Conservation (phyloP, 2,329 filamentous ascomycete genomes). For the Fusarium sambucinum region DNA sequence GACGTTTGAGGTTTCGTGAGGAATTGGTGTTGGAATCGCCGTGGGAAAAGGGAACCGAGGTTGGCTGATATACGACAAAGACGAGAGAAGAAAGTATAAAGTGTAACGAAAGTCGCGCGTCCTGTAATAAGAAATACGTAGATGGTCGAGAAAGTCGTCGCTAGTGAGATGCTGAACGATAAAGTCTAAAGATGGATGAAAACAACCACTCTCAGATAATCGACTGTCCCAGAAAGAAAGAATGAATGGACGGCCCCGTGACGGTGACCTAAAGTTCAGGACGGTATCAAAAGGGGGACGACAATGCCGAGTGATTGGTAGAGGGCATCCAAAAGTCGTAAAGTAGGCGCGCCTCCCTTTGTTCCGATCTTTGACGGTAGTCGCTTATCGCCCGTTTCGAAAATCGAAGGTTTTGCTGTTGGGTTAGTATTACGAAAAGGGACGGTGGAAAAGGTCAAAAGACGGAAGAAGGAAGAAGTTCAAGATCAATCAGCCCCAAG, state of each 20-base stretch:
- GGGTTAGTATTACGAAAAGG: conserved; percentile 39
- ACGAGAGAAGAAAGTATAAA: conserved; percentile 9
- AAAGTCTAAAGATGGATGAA: conserved; percentile 16
- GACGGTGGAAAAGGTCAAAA: conserved; percentile 10
- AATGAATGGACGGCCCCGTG: conserved; percentile 39
- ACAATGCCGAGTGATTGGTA: conserved; percentile 39
- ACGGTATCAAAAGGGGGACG: conserved; percentile 37
- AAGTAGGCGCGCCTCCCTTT: conserved; percentile 37
- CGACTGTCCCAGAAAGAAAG: conserved; percentile 26
- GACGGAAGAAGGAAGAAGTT: conserved; percentile 16
- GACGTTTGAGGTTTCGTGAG: conserved; percentile 40
- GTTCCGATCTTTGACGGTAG: conserved; percentile 21
- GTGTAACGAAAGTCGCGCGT: conserved; percentile 28
- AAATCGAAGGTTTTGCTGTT: conserved; percentile 21
- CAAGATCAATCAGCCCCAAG: conserved; percentile 10
- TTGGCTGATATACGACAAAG: conserved; percentile 25
- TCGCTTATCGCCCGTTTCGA: conserved; percentile 39
- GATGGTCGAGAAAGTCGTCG: conserved; percentile 17
- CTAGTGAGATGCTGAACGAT: conserved; percentile 7
- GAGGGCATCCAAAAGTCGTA: conserved; percentile 30
- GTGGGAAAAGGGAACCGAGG: conserved; percentile 24
- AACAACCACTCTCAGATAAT: conserved; percentile 11
- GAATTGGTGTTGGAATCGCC: conserved; percentile 30
- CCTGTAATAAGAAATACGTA: conserved; percentile 19
- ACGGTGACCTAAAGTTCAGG: conserved; percentile 29